Base-by-base conservation (phyloP, 805 yeast genomes). In the Hanseniaspora meyeri region DNA sequence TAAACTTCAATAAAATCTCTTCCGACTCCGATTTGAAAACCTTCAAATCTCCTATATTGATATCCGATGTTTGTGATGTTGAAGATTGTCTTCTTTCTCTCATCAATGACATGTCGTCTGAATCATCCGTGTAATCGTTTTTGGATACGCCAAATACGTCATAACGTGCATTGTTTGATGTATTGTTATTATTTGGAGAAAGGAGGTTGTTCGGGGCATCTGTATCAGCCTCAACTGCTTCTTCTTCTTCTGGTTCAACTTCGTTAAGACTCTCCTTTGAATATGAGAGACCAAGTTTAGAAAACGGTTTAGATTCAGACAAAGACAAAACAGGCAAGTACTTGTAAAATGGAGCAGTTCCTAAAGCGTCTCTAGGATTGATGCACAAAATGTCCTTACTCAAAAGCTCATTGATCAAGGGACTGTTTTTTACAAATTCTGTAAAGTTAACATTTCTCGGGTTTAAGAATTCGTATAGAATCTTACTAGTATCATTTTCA, bases 331-430 rank as follows among this genome's bases (percentile, higher is more conserved):
- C 60, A 9, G 72, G 71, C 51, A 69, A 58, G 14, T 62, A 64
- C 14, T 66, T 64, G 57, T 68, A 68, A n/a, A 66, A 63, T 57
- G 65, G 60, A 1, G 70, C 65, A 1, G 71, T 68, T 53, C 65
- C 67, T 1, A 70, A 64, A 14, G 72, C 70, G 60, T 69, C 70
- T 45, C 63, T 49, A 10, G 72, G 72, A 39, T 69, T 67, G 31
- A 70, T 66, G 36, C 67, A 68, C 11, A 68, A 56, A 11, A 64
- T 63, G 51, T 64, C 68, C 45, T 65, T 67, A 6, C 69, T 68
- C 37, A 69, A 53, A 17, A 57, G 34, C 4, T 67, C 63, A 37
- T 24, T 53, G 32, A 69, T 63, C 8, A 70, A 66, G 2, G 70
- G 65, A 1, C 69, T 66, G 40, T 67, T 66, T 27, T 66, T 65